Conservation (phyloP, 1,284 basidiomycete genomes). For the Melampsora americana region DNA sequence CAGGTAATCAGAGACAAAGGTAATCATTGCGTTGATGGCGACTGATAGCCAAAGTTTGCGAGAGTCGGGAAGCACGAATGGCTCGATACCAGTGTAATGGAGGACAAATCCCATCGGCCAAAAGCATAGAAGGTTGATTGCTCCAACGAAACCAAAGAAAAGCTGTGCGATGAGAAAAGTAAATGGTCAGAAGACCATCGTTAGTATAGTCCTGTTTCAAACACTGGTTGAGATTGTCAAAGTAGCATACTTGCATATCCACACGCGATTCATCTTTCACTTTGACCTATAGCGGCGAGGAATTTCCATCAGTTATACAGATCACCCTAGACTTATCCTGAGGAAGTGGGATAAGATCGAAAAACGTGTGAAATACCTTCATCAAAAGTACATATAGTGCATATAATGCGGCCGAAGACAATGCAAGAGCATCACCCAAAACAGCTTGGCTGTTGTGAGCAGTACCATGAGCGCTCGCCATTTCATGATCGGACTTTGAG, state of each 20-base stretch:
- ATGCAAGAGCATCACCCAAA: slow-evolving; percentile 70
- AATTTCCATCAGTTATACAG: not conserved
- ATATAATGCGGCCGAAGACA: slow-evolving; percentile 80
- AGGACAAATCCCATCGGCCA: slow-evolving; percentile 80
- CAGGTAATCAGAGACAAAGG: slow-evolving; percentile 44
- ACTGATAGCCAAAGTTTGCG: slow-evolving; percentile 65
- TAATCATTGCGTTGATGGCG: slow-evolving; percentile 61
- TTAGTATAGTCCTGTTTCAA: not conserved
- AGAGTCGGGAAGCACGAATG: slow-evolving; percentile 69
- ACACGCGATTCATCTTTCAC: slow-evolving; percentile 59
- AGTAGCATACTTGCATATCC: slow-evolving; percentile 36
- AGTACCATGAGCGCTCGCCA: not conserved
- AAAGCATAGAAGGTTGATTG: slow-evolving; percentile 76
- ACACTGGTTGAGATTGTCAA: not conserved
- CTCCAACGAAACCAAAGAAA: slow-evolving; percentile 68
- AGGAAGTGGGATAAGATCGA: not conserved
- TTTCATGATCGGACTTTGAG: slow-evolving; percentile 31
- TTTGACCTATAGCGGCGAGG: slow-evolving; percentile 58
- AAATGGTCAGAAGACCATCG: not conserved
- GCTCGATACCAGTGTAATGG: slow-evolving; percentile 71
- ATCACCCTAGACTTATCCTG: not conserved
- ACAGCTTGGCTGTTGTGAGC: not conserved
- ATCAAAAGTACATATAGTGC: slow-evolving; percentile 87
- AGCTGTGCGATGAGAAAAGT: not conserved
- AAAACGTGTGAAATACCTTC: slow-evolving; percentile 59